Evolutionary conservation across 192 early-diverging fungal genomes (phyloP), one percentile per base, ranked within the genome.

Genomic region (Diversispora epigaea): DNA sequence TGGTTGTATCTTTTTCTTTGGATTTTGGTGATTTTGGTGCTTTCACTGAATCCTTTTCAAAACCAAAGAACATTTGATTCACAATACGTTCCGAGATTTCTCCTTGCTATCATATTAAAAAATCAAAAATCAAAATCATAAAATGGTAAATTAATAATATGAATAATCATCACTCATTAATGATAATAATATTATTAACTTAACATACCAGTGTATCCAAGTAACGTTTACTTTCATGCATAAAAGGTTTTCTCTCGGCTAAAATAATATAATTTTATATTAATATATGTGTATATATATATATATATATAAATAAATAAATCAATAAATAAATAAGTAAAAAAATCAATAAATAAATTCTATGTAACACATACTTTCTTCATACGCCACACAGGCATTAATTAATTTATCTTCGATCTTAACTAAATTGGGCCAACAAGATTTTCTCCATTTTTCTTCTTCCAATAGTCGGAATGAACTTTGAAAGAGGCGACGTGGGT

Each of bases 401-500:
- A 86, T 76, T 61, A 95, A 78, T 9, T 73, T 68, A 39, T 81
- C 73, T 75, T 95, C 93, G 77, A 91, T 75, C 41, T 84, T 85
- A 14, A 93, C 68, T 14, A 95, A 77, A 3, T 85, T 92, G 25
- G 93, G 93, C 68, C 88, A 90, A 43, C 91, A 92, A 1, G 88
- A 84, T 56, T 93, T 93, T 40, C 93, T 76, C 80, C 91, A 95
- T 77, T 87, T 85, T 54, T 94, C 93, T 76, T 95, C 93, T 77
- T 95, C 93, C 32, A 91, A 71, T n/a, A 95, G 79, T 73, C 87
- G 89, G 78, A 95, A 94, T 0, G 92, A 93, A 21, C 85, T 79
- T 63, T 87, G 82, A 65, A 92, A 92, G 21, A 95, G 78, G 40
- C 93, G 80, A 41, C 83, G 81, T 10, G 93, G 93, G 68, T 95